Conservation (phyloP, 768 basidiomycete species). For the Kwoniella sp. region DNA sequence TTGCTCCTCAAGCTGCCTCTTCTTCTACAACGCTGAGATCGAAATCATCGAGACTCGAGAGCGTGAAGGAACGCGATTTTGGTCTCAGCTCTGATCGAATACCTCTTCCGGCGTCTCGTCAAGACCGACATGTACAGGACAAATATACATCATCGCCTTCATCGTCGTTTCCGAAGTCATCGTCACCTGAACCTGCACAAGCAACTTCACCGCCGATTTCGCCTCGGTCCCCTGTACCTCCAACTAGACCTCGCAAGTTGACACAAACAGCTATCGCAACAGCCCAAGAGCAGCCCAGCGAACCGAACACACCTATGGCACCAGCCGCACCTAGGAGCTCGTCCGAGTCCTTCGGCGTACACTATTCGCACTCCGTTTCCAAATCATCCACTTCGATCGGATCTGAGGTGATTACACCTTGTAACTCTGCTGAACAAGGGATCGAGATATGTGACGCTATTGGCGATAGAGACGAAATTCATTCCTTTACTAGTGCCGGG, state of each 20-base stretch:
- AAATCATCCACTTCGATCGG: conserved; percentile 24
- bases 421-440: conserved; percentile 3
- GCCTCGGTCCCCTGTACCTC: conserved; percentile 24
- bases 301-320: background rate
- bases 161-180: background rate
- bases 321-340: conserved; percentile 13
- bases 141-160: background rate
- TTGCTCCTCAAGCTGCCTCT: background rate
- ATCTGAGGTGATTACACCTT: conserved; percentile 24
- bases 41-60: background rate
- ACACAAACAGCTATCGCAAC: background rate
- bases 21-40: background rate
- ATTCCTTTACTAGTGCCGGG: background rate
- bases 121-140: background rate
- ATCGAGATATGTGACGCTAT: background rate
- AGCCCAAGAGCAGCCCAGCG: too few species aligned
- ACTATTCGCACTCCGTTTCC: conserved; percentile 7
- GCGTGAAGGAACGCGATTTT: background rate
- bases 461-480: background rate
- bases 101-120: conserved; percentile 13
- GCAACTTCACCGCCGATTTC: background rate
- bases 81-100: background rate
- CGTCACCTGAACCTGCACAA: background rate
- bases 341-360: conserved; percentile 30
- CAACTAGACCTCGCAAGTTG: conserved; percentile 11